These are phyloP conservation scores for Acacia crassicarpa DNA, from an alignment of 306 rosid species.

Conservation along the genomic window DNA sequence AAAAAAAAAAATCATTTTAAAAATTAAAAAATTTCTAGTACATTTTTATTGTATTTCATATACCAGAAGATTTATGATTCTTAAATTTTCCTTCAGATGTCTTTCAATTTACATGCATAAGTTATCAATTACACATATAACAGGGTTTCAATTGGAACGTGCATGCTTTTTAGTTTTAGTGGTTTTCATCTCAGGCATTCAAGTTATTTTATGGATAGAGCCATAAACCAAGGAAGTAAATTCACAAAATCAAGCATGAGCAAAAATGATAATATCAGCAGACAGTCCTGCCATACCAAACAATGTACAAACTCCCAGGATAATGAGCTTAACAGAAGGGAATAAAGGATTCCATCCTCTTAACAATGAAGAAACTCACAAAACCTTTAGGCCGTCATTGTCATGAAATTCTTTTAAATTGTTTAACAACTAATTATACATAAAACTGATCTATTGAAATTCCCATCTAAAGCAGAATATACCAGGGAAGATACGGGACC, in stretches of 20 bases:
- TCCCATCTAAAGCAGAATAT: constrained; percentile 32
- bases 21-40: background rate
- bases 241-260: background rate
- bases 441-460: background rate
- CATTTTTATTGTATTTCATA: background rate
- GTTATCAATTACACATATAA: background rate
- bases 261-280: background rate
- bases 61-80: background rate
- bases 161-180: background rate
- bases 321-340: background rate
- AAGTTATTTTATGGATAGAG: background rate
- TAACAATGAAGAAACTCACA: constrained; percentile 13
- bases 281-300: background rate
- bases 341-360: background rate
- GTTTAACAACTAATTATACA: constrained; percentile 3
- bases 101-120: background rate
- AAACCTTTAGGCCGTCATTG: constrained; percentile 8
- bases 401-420: background rate
- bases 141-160: background rate
- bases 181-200: background rate
- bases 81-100: background rate
- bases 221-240: background rate
- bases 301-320: background rate
- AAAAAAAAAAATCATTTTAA: background rate
- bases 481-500: constrained; percentile 97